Evolutionary conservation across 371 early-diverging fungal species (phyloP).

Genomic region (Mortierella polycephala): DNA sequence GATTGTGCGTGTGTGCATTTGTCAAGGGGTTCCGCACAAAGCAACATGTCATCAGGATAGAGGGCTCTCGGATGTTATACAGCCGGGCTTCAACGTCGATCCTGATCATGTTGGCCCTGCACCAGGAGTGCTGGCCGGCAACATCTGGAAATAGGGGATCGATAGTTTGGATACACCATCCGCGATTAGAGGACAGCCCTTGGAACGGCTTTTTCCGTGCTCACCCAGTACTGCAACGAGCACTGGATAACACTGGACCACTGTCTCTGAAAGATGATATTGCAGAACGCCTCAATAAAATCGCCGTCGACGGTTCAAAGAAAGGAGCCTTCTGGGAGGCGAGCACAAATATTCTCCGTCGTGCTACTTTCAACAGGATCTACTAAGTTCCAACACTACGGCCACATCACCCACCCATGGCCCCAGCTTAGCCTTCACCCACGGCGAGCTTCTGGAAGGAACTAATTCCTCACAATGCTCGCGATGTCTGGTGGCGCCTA

Average conservation of each 20-base stretch:
- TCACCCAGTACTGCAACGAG: neutral
- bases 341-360: neutral
- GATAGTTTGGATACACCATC: too few species aligned
- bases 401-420: slow-evolving; percentile 6
- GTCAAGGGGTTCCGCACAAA: too few species aligned
- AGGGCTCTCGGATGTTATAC: too few species aligned
- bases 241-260: neutral
- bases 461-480: slow-evolving; percentile 1
- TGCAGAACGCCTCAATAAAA: neutral
- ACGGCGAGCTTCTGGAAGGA: slow-evolving; percentile 2
- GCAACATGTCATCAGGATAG: too few species aligned
- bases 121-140: too few species aligned
- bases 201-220: neutral
- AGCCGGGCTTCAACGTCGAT: too few species aligned
- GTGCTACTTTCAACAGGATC: neutral
- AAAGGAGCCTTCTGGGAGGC: neutral
- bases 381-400: neutral
- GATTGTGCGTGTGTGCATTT: too few species aligned
- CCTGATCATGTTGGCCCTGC: too few species aligned
- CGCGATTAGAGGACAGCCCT: too few species aligned
- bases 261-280: slow-evolving; percentile 3
- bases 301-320: neutral
- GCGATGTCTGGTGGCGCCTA: slow-evolving; percentile 7
- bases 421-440: neutral
- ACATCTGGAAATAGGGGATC: too few species aligned